phyloP scores from a whole-genome alignment of 2,329 filamentous ascomycete genomes.

The Coleophoma crateriformis region DNA sequence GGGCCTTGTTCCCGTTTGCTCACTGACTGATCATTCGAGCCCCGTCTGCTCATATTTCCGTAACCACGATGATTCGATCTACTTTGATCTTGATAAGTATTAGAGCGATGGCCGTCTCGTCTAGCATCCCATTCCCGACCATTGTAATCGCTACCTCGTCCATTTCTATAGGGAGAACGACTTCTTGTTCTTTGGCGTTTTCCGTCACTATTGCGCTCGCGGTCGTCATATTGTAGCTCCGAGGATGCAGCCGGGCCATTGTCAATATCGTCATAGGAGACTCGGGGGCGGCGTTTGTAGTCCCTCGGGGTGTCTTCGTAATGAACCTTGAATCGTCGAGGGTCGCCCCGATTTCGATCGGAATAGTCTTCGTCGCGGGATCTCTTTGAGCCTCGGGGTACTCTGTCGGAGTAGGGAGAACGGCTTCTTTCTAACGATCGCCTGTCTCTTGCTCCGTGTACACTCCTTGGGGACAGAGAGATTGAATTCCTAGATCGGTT shows the following conservation, averaged over 20 bases:
- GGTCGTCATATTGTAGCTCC: slow-evolving; percentile 40
- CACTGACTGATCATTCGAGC: slow-evolving; percentile 53
- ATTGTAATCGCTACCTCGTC: slow-evolving; percentile 20
- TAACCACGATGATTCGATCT: slow-evolving; percentile 21
- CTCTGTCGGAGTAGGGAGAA: slow-evolving; percentile 43
- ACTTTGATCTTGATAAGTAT: slow-evolving; percentile 9
- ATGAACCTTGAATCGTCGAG: slow-evolving; percentile 54
- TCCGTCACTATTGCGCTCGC: slow-evolving; percentile 40
- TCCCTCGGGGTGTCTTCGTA: slow-evolving; percentile 51
- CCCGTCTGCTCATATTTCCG: slow-evolving; percentile 39
- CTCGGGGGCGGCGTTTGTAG: slow-evolving; percentile 39
- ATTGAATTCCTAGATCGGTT: slow-evolving; percentile 38
- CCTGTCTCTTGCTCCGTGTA: slow-evolving; percentile 37
- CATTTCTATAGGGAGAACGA: slow-evolving; percentile 39
- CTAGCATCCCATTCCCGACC: slow-evolving; percentile 11
- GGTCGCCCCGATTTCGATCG: slow-evolving; percentile 42
- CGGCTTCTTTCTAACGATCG: slow-evolving; percentile 41
- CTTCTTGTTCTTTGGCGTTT: slow-evolving; percentile 50
- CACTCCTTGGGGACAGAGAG: slow-evolving; percentile 32
- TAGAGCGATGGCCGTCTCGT: slow-evolving; percentile 14
- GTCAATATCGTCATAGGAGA: slow-evolving; percentile 53
- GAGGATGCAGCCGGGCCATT: slow-evolving; percentile 23
- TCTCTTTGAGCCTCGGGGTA: slow-evolving; percentile 57
- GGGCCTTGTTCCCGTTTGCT: slow-evolving; percentile 57
- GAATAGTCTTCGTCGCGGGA: slow-evolving; percentile 56